Conservation (phyloP, 73 alveolate species). For the Tetrahymena thermophila region DNA sequence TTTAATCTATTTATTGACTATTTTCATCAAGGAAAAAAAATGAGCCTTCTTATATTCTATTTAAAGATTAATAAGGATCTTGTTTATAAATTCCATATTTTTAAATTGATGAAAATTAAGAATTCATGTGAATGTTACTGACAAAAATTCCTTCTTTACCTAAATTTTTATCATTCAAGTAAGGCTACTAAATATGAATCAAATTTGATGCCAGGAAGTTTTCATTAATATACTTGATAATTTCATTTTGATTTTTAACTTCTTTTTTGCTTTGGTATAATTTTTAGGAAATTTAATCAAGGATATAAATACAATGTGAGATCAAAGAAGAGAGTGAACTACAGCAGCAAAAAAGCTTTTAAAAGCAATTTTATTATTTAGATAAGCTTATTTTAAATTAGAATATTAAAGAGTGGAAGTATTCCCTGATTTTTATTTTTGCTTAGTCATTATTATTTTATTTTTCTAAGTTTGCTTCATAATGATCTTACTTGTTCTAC, state of each 20-base stretch:
- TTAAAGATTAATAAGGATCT: background rate
- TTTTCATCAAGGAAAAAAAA: background rate
- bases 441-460: background rate
- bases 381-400: background rate
- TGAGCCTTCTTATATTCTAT: background rate
- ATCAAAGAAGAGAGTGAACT: background rate
- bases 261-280: background rate
- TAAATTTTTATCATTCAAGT: background rate
- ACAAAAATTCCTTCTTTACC: background rate
- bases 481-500: background rate
- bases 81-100: background rate
- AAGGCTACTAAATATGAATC: background rate
- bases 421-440: background rate
- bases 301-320: background rate
- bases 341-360: background rate
- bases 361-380: background rate
- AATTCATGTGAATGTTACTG: background rate
- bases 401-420: background rate
- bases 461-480: background rate
- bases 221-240: background rate
- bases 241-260: background rate
- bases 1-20: background rate
- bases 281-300: background rate
- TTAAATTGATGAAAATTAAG: background rate
- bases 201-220: background rate